Evolutionary conservation across 108 stramenopile species (phyloP).

Genomic region (Conticribra guillardii): DNA sequence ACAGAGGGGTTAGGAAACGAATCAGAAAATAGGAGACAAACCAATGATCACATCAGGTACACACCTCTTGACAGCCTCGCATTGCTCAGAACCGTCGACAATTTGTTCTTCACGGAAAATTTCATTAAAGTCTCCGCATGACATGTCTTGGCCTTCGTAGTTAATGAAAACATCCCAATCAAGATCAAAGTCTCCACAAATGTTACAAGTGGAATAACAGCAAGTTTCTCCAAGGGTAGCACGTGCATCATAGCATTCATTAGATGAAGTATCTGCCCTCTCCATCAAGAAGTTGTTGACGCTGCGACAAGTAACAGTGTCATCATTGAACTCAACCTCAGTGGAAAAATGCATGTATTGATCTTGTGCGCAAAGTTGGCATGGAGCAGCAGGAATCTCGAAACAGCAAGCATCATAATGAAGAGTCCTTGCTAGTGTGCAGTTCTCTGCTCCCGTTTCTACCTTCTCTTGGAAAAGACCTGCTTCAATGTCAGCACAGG

Average conservation of each 20-base stretch:
- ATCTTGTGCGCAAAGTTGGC: conserved; percentile 43
- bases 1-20: too few relatives aligned
- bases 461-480: conserved; percentile 36
- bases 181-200: conserved; percentile 44
- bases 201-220: conserved; percentile 47
- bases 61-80: conserved; percentile 8
- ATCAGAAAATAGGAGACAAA: neutral
- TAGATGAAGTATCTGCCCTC: conserved; percentile 31
- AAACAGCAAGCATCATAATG: conserved; percentile 51
- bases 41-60: neutral
- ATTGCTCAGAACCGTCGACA: conserved; percentile 40
- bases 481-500: conserved; percentile 40
- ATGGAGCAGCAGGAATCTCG: conserved; percentile 40
- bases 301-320: conserved; percentile 42
- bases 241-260: conserved; percentile 37
- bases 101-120: conserved; percentile 38
- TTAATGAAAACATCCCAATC: conserved; percentile 52
- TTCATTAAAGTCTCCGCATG: conserved; percentile 49
- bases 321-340: conserved; percentile 39
- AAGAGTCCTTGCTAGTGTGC: conserved; percentile 31
- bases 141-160: conserved; percentile 41
- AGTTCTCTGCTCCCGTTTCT: conserved; percentile 30
- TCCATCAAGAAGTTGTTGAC: conserved; percentile 44
- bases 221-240: conserved; percentile 40
- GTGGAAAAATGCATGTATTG: conserved; percentile 43